Percentiles rank a stretch among this genome's conserved stretches.
Evolutionary conservation across 2,329 filamentous ascomycete genomes (phyloP).

Genomic region (Macrophomina phaseolina): DNA sequence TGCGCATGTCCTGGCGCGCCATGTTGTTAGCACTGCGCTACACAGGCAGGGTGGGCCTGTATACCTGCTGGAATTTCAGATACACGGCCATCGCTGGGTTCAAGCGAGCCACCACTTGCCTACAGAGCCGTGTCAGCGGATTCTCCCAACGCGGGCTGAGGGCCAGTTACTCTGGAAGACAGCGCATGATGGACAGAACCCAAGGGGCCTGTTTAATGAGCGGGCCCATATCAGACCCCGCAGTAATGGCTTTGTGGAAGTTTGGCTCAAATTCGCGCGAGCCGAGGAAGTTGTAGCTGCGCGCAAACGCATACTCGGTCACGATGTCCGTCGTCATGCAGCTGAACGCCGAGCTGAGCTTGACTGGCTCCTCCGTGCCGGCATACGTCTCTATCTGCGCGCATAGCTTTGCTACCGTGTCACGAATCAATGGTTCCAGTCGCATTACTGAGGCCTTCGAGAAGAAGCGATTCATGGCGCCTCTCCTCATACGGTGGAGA

Average conservation of each 20-base stretch:
- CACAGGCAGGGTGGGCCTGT: too few relatives aligned
- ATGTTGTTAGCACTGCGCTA: too few relatives aligned
- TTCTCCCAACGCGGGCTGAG: neutral
- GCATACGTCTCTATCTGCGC: slow-evolving; percentile 14
- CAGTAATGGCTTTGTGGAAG: slow-evolving; percentile 35
- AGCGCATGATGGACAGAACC: slow-evolving; percentile 27
- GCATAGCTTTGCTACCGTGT: slow-evolving; percentile 17
- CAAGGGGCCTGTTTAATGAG: slow-evolving; percentile 39
- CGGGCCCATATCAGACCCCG: slow-evolving; percentile 35
- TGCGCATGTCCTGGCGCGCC: neutral
- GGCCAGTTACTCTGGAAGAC: slow-evolving; percentile 1
- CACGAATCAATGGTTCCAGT: slow-evolving; percentile 25
- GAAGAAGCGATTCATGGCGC: slow-evolving; percentile 18
- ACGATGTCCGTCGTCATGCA: slow-evolving; percentile 42
- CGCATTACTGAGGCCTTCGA: slow-evolving; percentile 21
- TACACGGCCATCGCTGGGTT: neutral
- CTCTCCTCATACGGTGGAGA: slow-evolving; percentile 22
- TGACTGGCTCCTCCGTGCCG: slow-evolving; percentile 9
- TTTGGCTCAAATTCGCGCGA: slow-evolving; percentile 36
- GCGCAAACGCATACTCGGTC: slow-evolving; percentile 47
- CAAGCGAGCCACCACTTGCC: neutral
- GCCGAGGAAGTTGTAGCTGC: slow-evolving; percentile 40
- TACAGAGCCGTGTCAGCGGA: slow-evolving; percentile 22
- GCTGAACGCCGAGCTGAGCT: slow-evolving; percentile 1
- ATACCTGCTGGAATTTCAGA: neutral